Conservation (phyloP, 805 yeast species). For the Candida alai region DNA sequence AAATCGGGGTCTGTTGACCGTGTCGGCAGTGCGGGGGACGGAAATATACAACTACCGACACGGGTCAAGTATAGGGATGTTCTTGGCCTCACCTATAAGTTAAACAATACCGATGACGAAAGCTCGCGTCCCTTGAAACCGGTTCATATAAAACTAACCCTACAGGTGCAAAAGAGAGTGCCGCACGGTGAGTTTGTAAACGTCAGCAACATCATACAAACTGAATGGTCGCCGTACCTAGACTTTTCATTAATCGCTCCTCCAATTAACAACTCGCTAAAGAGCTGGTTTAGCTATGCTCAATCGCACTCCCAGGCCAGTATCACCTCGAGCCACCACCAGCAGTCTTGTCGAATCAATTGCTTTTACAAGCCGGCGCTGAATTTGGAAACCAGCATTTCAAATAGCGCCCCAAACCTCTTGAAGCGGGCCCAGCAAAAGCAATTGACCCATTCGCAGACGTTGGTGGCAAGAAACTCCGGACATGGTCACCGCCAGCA, state of each 20-base stretch:
- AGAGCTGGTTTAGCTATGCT: constrained; percentile 19
- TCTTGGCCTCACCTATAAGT: constrained; percentile 32
- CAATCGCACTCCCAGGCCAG: constrained; percentile 21
- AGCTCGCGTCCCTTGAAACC: constrained; percentile 20
- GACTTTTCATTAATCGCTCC: constrained; percentile 36
- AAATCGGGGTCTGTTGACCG: constrained; percentile 29
- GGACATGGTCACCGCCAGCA: constrained; percentile 1
- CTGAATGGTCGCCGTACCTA: constrained; percentile 38
- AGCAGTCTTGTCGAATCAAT: too few relatives aligned
- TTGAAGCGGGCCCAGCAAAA: constrained; percentile 1
- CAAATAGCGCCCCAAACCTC: constrained; percentile 4
- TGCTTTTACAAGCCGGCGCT: constrained; percentile 24
- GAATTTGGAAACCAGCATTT: not conserved
- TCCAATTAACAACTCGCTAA: constrained; percentile 35
- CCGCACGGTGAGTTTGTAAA: constrained; percentile 9
- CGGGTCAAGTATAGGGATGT: constrained; percentile 25
- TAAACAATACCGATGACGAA: constrained; percentile 25
- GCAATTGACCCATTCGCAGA: not conserved
- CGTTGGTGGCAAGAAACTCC: constrained; percentile 1
- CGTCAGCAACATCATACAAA: constrained; percentile 26
- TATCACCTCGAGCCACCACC: constrained; percentile 10
- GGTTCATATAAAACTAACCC: constrained; percentile 21
- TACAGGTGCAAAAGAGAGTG: constrained; percentile 20
- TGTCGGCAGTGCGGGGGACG: constrained; percentile 10
- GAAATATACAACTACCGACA: constrained; percentile 2